Percentiles rank a stretch among this genome's conserved stretches.
Evolutionary conservation across 176 grass and related monocot species (phyloP).

Genomic region (Pontederia paniculata): DNA sequence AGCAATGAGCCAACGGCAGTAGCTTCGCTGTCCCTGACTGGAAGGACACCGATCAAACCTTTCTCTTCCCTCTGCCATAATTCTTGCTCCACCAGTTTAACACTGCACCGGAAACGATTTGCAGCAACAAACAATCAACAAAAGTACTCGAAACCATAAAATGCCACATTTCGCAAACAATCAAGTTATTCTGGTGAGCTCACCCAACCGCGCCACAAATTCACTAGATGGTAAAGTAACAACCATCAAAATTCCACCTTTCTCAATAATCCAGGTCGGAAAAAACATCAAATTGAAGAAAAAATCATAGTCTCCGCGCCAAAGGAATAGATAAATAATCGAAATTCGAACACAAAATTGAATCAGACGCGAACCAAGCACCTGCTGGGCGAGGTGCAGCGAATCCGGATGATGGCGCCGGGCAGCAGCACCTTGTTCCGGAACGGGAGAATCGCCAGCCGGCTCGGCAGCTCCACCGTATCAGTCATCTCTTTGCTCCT

Average conservation of each 20-base stretch:
- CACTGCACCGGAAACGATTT: conserved; percentile 35
- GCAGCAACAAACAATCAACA: conserved; percentile 4
- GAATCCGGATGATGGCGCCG: conserved; percentile 90
- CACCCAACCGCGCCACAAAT: too few species aligned
- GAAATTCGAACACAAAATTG: neutral
- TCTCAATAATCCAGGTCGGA: neutral
- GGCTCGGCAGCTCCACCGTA: conserved; percentile 63
- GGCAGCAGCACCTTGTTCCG: conserved; percentile 90
- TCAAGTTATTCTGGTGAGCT: too few species aligned
- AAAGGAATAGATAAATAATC: neutral
- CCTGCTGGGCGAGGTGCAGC: conserved; percentile 93
- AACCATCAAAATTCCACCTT: neutral
- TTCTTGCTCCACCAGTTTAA: conserved; percentile 96
- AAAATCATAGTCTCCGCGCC: neutral
- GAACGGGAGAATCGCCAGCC: conserved; percentile 90
- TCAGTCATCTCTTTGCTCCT: conserved; percentile 42
- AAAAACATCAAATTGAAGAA: neutral
- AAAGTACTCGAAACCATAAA: too few species aligned
- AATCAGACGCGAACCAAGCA: conserved; percentile 3
- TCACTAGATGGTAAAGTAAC: too few species aligned
- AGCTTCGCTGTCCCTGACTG: conserved; percentile 61
- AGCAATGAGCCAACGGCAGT: conserved; percentile 59
- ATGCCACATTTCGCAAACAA: neutral
- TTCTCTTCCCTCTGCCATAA: conserved; percentile 94
- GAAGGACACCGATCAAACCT: conserved; percentile 92